Evolutionary conservation across 495 filamentous ascomycete species (phyloP), one percentile per base, ranked within the genome.

Genomic region (Tirmania nivea): DNA sequence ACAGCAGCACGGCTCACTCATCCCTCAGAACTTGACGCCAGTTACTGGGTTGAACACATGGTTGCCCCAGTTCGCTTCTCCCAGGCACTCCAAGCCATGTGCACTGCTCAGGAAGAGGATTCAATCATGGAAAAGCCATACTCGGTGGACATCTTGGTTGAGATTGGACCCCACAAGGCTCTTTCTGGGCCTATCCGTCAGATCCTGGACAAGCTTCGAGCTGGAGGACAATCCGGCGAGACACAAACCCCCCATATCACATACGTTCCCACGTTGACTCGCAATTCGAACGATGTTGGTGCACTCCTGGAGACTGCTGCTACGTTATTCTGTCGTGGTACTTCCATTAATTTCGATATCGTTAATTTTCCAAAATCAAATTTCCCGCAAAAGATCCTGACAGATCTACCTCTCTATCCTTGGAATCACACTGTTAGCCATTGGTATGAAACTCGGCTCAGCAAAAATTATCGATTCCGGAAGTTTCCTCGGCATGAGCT

Each of bases 131-230:
- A 3, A 31, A 49, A 39, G 17, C 37, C 57, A 0, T 47, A 55
- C 20, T 17, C 35, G 14, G 47, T 52, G n/a, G 48, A 63, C 53
- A 57, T 68, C 0, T 59, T 83, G 6, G 51, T 84, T 17, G 80
- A 84, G 56, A 65, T 83, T 20, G 82, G 82, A 0, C 79, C 82
- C 14, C 80, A 84, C 55, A 66, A 71, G 9, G 75, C 80, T 0
- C 68, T 86, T 0, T 68, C 75, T 50, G 76, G 75, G 0, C 78
- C 79, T 4, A 60, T 80, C 34, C 73, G 72, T 56, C 25, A 31
- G 2, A 31, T 31, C 25, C 25, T 31, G 25, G 25, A 31, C 25
- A 31, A 31, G 7, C 25, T 31, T 31, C 2, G 4, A 31, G 7
- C 25, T 1, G 25, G 4, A 31, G 2, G 25, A 7, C 3, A 31